Base-by-base conservation (phyloP, 75 land plant species). In the Sequoia sempervirens region DNA sequence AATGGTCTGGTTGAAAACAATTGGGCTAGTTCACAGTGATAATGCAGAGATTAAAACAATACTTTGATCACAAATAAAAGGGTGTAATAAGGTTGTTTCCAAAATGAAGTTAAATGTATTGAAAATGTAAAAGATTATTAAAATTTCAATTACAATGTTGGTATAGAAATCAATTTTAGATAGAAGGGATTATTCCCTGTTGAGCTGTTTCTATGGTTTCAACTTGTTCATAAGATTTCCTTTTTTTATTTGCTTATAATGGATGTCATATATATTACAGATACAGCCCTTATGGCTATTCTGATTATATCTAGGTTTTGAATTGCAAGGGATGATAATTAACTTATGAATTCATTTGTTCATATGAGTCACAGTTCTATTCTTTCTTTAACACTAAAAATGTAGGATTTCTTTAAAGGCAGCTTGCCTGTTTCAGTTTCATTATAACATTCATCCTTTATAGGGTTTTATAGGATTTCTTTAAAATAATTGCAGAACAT, bases 241-340 rank as follows among this genome's bases (percentile, higher is more conserved):
- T 78, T 45, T 41, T 43, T 40, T 38, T 2, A 73, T 73, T 11
- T 75, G 40, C 20, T 75, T 20, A 75, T 75, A 75, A 73, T 40
- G 1, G n/a, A 78, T 78, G 50, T 23, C 18, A 30, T 11, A n/a
- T 47, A 34, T 34, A 34, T 34, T 34, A 34, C 36, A 26, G 50
- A 45, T 45, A 20, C 26, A 78, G 32, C 32, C n/a, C 46, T 78
- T 78, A 41, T 20, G 45, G 52, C 41, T 45, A 26, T n/a, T 41
- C 10, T 78, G 50, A 43, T 43, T 45, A 78, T 78, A 40, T 75
- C 2, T 75, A n/a, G 80, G 13, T 40, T 41, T 76, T 20, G 5
- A 76, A 23, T 76, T 76, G 46, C n/a, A 76, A 75, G n/a, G 79
- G n/a, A 41, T 43, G 28, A 78, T 40, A 6, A 45, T 78, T 78